Percentiles rank a stretch among this genome's conserved stretches.
Evolutionary conservation across 352 stramenopile genomes (phyloP).

Genomic region (Pythium phragmiticola): DNA sequence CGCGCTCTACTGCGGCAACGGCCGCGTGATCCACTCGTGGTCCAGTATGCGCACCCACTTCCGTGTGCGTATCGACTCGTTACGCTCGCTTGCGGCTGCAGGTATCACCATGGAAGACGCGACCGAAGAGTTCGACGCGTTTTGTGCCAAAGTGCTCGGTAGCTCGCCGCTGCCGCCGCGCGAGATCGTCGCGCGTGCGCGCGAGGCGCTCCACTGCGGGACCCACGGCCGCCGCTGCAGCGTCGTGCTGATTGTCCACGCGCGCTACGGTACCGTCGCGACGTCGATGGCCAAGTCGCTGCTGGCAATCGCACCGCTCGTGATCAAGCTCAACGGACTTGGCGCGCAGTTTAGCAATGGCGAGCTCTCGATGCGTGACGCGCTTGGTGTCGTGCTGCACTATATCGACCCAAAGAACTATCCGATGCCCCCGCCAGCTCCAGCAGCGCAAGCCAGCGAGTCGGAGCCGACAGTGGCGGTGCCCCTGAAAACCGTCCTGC

Average conservation of each 20-base stretch:
- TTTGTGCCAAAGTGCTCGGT: conserved; percentile 29
- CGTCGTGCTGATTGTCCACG: conserved; percentile 35
- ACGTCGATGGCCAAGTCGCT: conserved; percentile 28
- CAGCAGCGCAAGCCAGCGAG: background rate
- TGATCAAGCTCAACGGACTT: conserved; percentile 13
- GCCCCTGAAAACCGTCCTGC: background rate
- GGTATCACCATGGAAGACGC: conserved; percentile 23
- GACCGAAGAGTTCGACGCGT: conserved; percentile 31
- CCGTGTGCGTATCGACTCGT: conserved; percentile 38
- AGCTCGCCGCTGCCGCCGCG: conserved; percentile 12
- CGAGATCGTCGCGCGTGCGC: conserved; percentile 31
- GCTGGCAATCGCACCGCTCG: conserved; percentile 15
- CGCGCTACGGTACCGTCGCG: conserved; percentile 33
- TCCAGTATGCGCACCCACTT: conserved; percentile 33
- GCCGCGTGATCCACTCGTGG: conserved; percentile 44
- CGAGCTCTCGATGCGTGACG: background rate
- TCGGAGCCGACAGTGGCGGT: background rate
- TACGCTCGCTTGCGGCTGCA: conserved; percentile 28
- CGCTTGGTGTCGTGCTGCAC: conserved; percentile 5
- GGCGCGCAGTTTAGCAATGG: background rate
- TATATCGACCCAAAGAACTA: conserved; percentile 6
- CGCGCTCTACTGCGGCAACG: conserved; percentile 38
- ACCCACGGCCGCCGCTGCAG: conserved; percentile 14
- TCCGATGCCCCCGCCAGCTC: background rate
- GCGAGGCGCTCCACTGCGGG: conserved; percentile 28